Evolutionary conservation across 2,329 filamentous ascomycete genomes (phyloP), one percentile per base, ranked within the genome.

Genomic region (Lasiodiplodia citricola): DNA sequence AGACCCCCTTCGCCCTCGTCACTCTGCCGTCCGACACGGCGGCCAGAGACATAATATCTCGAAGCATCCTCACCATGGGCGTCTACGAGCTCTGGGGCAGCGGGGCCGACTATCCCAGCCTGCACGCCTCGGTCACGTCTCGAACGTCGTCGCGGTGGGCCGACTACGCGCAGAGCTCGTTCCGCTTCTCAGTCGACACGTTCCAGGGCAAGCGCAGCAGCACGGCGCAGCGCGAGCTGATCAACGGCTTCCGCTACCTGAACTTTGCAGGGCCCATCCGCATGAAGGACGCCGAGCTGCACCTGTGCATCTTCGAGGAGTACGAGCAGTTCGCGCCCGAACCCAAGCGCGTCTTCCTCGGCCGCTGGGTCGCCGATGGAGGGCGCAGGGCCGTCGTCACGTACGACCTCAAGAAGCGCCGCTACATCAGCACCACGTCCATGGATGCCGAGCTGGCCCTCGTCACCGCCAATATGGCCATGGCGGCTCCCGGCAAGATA

Each of bases 371-470:
- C 28, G 90, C 85, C 2, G 82, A 83, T 14, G 90, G 92, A 2
- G 87, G 87, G 3, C 87, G 95, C 55, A 88, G 92, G 66, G 84
- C 90, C 5, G 85, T 92, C 38, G 83, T 87, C 44, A 91, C 87
- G 28, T 96, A 94, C 75, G 94, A 97, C 78, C 85, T 99, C 25
- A 99, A 99, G 84, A 97, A 97, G 80, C 86, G 96, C 35, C 87
- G 87, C 50, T 99, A 99, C 77, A 98, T 99, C 74, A 93, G 92
- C 73, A 98, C 95, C 0, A 99, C 96, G 0, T 96, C 92, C 56
- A 98, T 99, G 96, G 96, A 99, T 77, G 92, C 95, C 0, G 96
- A 98, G 79, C 85, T 99, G 54, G 92, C 94, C 14, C 86, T 99
- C 0, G 84, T 99, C 25, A 97, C 94, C 0, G 96, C 95, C 1